Conservation (phyloP, 805 yeast species). For the Cyberlindnera maclurae region DNA sequence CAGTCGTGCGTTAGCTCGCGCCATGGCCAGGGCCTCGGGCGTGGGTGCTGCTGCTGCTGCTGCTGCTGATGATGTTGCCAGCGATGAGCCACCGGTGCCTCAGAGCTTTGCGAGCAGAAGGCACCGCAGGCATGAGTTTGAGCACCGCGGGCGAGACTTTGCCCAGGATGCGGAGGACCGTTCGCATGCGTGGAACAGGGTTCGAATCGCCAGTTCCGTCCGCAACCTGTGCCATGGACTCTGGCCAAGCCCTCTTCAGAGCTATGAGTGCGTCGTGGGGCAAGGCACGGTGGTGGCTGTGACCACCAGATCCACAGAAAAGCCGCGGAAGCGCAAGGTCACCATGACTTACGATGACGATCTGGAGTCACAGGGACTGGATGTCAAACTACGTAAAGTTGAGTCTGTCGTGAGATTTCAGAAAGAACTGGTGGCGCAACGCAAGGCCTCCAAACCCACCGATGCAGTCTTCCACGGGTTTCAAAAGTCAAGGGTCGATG, state of each 20-base stretch:
- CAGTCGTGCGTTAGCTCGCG: too few species aligned
- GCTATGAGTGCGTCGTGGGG: not conserved
- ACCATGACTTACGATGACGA: conserved; percentile 29
- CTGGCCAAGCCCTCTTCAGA: too few species aligned
- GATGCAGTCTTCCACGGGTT: conserved; percentile 12
- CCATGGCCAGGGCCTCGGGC: too few species aligned
- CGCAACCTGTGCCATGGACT: not conserved
- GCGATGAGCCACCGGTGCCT: not conserved
- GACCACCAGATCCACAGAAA: not conserved
- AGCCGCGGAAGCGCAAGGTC: not conserved
- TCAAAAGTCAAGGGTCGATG: conserved; percentile 1
- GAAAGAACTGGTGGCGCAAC: conserved; percentile 3
- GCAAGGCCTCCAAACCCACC: not conserved
- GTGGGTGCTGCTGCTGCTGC: too few species aligned
- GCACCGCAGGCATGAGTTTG: not conserved
- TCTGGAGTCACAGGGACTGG: conserved; percentile 1
- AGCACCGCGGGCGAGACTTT: not conserved
- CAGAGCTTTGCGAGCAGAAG: conserved; percentile 2
- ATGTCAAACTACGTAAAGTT: conserved; percentile 11
- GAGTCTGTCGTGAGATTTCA: conserved; percentile 17
- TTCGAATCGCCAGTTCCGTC: not conserved
- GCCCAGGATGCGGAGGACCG: conserved; percentile 3
- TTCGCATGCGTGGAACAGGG: not conserved
- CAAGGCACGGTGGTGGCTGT: not conserved
- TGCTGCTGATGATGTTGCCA: not conserved